Conservation (phyloP, 441 rosid species). For the Adansonia madagascariensis region DNA sequence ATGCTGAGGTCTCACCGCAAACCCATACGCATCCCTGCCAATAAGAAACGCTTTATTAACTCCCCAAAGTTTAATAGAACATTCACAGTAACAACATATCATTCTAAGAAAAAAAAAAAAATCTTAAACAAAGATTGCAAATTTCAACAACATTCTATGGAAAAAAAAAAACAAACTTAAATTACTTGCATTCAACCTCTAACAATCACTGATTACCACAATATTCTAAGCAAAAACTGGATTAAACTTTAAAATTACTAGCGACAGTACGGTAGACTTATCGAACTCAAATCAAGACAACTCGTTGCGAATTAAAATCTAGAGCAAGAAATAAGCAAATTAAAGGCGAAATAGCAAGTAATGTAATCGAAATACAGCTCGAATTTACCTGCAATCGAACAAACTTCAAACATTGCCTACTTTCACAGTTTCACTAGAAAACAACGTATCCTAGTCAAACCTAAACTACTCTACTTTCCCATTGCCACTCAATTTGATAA, state of each 20-base stretch:
- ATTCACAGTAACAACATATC: not conserved
- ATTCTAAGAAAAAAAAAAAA: not conserved
- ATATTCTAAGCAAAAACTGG: conserved; percentile 9
- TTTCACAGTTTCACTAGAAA: conserved; percentile 5
- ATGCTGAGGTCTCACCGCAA: conserved; percentile 97
- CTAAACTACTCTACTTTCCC: not conserved
- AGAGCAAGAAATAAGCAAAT: not conserved
- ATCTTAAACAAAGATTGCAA: not conserved
- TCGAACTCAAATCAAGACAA: not conserved
- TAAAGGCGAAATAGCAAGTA: not conserved
- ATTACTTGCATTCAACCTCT: not conserved
- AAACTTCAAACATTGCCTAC: not conserved
- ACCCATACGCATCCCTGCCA: conserved; percentile 97
- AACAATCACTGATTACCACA: not conserved
- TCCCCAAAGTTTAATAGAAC: conserved; percentile 9
- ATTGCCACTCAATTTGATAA: conserved; percentile 9
- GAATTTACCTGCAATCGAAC: not conserved
- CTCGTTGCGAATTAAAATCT: not conserved
- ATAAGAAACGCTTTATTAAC: conserved; percentile 29
- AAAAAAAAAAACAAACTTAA: not conserved
- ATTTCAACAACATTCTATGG: not conserved
- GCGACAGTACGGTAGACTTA: not conserved
- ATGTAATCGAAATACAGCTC: not conserved
- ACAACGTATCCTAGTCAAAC: not conserved
- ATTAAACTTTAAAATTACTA: conserved; percentile 3